These are phyloP conservation scores for Cornus suecica DNA, from an alignment of 148 eudicot species.

Conservation along the genomic window DNA sequence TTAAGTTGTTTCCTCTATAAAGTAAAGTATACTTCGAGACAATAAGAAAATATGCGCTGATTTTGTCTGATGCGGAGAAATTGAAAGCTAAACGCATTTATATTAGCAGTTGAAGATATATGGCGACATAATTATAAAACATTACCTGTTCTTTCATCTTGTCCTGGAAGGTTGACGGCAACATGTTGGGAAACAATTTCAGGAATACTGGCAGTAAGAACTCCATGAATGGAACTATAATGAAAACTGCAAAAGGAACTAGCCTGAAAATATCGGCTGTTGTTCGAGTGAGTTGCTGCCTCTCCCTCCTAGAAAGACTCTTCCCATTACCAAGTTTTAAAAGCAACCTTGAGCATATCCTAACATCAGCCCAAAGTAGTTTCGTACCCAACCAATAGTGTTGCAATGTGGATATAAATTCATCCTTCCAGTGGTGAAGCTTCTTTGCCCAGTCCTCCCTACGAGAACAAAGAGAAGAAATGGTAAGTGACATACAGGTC, in stretches of 20 bases:
- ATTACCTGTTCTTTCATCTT: constrained; percentile 87
- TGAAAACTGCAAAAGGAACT: constrained; percentile 80
- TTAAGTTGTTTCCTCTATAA: background rate
- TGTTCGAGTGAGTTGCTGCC: constrained; percentile 84
- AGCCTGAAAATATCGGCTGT: constrained; percentile 94
- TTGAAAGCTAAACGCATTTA: background rate
- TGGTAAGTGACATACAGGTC: background rate
- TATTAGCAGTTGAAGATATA: constrained; percentile 1
- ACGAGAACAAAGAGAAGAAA: constrained; percentile 8
- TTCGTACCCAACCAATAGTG: constrained; percentile 88
- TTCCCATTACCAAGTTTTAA: constrained; percentile 66
- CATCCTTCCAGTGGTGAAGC: constrained; percentile 67
- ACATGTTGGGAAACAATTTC: constrained; percentile 80
- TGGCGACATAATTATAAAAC: constrained; percentile 7
- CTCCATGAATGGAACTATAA: constrained; percentile 89
- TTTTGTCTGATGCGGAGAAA: background rate
- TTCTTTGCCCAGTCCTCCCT: constrained; percentile 87
- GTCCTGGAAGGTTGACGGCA: constrained; percentile 90
- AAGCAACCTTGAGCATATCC: constrained; percentile 69
- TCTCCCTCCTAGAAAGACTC: constrained; percentile 81
- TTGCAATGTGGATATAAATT: constrained; percentile 57
- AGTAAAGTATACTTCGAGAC: background rate
- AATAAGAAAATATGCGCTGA: background rate
- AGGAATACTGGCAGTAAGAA: constrained; percentile 74
- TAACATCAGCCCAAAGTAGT: constrained; percentile 83